Evolutionary conservation across 371 early-diverging fungal genomes (phyloP).

Genomic region (Blastocladiella emersonii): DNA sequence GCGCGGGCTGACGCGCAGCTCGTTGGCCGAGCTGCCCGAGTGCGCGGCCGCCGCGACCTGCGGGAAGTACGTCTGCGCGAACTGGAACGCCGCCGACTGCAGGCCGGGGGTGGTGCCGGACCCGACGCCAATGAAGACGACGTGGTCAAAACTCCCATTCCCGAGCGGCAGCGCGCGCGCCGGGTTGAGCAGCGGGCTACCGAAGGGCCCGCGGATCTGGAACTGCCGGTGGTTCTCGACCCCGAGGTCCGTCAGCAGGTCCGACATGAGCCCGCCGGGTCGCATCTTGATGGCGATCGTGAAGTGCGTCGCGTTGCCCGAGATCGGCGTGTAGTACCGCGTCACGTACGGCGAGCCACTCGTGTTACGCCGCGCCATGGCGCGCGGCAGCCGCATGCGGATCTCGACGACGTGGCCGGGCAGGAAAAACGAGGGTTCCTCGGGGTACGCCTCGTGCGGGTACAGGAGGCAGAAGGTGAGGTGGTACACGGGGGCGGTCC

Average conservation of each 20-base stretch:
- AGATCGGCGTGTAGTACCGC: slow-evolving; percentile 22
- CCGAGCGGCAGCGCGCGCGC: slow-evolving; percentile 8
- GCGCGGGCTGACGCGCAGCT: not conserved
- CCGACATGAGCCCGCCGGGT: slow-evolving; percentile 9
- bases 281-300: slow-evolving; percentile 14
- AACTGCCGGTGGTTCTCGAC: slow-evolving; percentile 22
- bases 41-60: slow-evolving; percentile 4
- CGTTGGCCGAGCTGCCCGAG: slow-evolving; percentile 1
- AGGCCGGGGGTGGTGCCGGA: slow-evolving; percentile 10
- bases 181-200: slow-evolving; percentile 15
- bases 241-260: slow-evolving; percentile 11
- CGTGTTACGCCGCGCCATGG: slow-evolving; percentile 19
- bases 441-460: slow-evolving; percentile 14
- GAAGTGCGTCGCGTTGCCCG: slow-evolving; percentile 14
- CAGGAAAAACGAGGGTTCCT: slow-evolving; percentile 16
- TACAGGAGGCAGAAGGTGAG: slow-evolving; percentile 18
- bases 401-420: slow-evolving; percentile 25
- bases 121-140: slow-evolving; percentile 11
- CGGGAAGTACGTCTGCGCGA: slow-evolving; percentile 9
- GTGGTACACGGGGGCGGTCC: too few relatives aligned
- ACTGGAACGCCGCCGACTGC: slow-evolving; percentile 7
- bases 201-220: slow-evolving; percentile 30
- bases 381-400: slow-evolving; percentile 12
- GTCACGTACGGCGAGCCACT: slow-evolving; percentile 8
- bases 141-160: not conserved